phyloP scores from a whole-genome alignment of 2,329 filamentous ascomycete genomes.

The Fonsecaea nubica region DNA sequence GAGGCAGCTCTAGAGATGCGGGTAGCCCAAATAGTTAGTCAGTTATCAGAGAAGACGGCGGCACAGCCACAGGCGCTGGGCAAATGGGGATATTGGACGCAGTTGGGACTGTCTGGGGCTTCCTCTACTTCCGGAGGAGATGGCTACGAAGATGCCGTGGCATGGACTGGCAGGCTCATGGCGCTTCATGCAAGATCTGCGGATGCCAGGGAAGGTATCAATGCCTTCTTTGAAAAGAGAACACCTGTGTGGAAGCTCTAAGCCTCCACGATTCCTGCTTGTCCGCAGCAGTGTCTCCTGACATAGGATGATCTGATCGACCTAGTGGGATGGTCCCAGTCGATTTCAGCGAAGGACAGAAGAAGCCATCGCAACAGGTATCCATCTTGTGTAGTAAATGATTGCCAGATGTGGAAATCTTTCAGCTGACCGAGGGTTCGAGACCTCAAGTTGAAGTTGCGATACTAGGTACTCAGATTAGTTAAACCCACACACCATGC shows the following conservation, averaged over 20 bases:
- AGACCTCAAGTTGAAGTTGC: background rate
- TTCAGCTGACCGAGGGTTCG: background rate
- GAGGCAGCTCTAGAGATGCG: constrained; percentile 34
- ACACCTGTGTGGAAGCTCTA: constrained; percentile 36
- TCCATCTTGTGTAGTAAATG: background rate
- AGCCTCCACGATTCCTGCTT: background rate
- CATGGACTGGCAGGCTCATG: constrained; percentile 39
- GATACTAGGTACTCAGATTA: background rate
- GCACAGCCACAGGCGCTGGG: constrained; percentile 38
- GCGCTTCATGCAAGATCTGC: constrained; percentile 37
- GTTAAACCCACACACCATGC: background rate
- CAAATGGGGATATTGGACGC: constrained; percentile 41
- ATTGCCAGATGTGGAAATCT: background rate
- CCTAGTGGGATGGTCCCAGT: too few relatives aligned
- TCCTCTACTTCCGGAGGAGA: constrained; percentile 30
- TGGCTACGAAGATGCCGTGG: constrained; percentile 40
- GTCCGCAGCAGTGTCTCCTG: background rate
- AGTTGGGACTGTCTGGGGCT: constrained; percentile 29
- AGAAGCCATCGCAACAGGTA: too few relatives aligned
- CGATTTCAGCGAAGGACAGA: too few relatives aligned
- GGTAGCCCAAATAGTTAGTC: constrained; percentile 31
- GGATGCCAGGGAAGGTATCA: constrained; percentile 37
- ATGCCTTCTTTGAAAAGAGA: constrained; percentile 38
- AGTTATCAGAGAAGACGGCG: constrained; percentile 33
- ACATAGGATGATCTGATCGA: too few relatives aligned